phyloP scores from a whole-genome alignment of 805 yeast species.

The Ogataea paraovalis region DNA sequence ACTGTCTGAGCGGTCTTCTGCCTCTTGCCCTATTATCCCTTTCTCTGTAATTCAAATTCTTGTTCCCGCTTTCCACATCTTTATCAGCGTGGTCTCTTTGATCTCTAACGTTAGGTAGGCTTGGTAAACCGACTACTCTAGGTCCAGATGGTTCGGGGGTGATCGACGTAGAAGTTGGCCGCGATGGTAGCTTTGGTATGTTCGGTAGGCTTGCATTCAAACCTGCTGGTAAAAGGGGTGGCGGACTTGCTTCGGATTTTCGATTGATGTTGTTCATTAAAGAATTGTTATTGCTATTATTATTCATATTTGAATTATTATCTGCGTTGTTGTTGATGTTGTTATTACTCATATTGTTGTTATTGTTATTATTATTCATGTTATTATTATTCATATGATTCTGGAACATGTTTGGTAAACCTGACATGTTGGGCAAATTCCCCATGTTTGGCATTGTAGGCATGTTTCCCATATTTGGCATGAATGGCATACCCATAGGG shows the following conservation, averaged over 20 bases:
- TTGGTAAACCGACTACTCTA: slow-evolving; percentile 9
- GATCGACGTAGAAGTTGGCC: slow-evolving; percentile 23
- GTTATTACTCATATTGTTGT: neutral
- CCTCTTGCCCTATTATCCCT: slow-evolving; percentile 8
- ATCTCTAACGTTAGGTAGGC: slow-evolving; percentile 16
- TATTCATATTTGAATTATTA: neutral
- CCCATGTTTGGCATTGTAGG: slow-evolving; percentile 7
- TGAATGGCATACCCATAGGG: slow-evolving; percentile 20
- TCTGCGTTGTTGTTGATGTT: neutral
- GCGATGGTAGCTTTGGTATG: slow-evolving; percentile 20
- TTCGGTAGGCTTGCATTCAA: slow-evolving; percentile 11
- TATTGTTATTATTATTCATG: slow-evolving; percentile 1
- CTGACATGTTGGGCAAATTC: neutral
- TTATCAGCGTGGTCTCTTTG: slow-evolving; percentile 29
- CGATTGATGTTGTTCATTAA: slow-evolving; percentile 6
- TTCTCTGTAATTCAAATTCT: slow-evolving; percentile 18
- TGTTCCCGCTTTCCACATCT: slow-evolving; percentile 21
- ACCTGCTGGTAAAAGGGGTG: slow-evolving; percentile 8
- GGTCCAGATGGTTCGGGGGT: slow-evolving; percentile 21
- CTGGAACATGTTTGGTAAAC: slow-evolving; percentile 7
- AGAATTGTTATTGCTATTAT: neutral
- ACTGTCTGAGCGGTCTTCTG: slow-evolving; percentile 11
- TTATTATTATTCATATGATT: slow-evolving; percentile 1
- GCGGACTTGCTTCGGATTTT: slow-evolving; percentile 5
- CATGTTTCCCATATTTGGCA: slow-evolving; percentile 12